Percentiles rank a stretch among this genome's conserved stretches.
phyloP scores from a whole-genome alignment of 768 basidiomycete species.

The Xerocomus spinulosus region DNA sequence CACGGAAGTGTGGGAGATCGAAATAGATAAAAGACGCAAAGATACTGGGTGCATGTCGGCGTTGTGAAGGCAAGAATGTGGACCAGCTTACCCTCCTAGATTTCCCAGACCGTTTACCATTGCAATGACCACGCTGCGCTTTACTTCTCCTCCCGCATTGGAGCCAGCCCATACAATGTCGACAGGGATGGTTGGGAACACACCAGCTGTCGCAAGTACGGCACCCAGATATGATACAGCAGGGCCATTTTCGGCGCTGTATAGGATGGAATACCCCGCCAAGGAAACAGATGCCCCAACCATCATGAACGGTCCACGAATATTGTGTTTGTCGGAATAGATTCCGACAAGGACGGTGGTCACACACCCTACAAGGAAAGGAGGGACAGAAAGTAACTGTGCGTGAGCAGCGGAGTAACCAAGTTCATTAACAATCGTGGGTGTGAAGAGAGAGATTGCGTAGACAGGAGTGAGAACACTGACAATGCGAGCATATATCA shows the following conservation, averaged over 20 bases:
- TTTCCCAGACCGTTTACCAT: not conserved
- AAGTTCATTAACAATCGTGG: not conserved
- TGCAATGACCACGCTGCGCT: not conserved
- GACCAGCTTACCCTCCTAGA: constrained; percentile 3
- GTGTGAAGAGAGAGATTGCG: not conserved
- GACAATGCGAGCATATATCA: not conserved
- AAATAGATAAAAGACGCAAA: not conserved
- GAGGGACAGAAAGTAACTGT: not conserved
- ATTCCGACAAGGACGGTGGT: not conserved
- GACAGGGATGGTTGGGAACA: not conserved
- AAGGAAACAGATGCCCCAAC: not conserved
- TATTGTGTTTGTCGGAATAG: not conserved
- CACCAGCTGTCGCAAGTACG: not conserved
- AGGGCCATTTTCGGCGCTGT: not conserved
- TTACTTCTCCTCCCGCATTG: constrained; percentile 1
- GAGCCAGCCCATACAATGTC: constrained; percentile 1
- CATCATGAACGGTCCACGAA: constrained; percentile 1
- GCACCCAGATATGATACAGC: not conserved
- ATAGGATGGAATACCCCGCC: not conserved
- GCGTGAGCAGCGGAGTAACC: not conserved
- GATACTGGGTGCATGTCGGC: too few species aligned
- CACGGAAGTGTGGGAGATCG: not conserved
- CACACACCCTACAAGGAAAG: not conserved
- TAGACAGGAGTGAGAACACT: not conserved
- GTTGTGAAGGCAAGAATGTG: too few species aligned